Base-by-base conservation (phyloP, 805 yeast genomes). In the Candida stauntonica region DNA sequence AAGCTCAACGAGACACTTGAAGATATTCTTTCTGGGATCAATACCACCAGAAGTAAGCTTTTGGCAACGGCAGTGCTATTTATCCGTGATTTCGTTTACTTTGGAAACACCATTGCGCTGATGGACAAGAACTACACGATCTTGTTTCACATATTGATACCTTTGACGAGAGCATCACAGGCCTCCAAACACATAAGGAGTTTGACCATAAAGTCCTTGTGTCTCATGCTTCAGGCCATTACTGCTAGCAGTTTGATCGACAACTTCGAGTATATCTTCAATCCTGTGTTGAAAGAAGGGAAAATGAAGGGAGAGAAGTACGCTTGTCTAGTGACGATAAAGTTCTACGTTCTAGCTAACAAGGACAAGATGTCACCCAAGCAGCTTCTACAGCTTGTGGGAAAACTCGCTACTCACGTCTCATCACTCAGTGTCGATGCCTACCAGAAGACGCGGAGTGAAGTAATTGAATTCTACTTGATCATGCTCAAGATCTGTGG, bases 141-240 rank as follows among this genome's bases (percentile, higher is more conserved):
- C 3, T 34, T 54, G 17, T 5, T 52, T 3, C 56, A 55, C 30
- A 19, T 44, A 3, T 40, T 55, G 23, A 37, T 55, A 0, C 51
- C 56, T 6, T 43, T 54, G 29, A 52, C 56, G 2, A 42, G 47
- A 21, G 31, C 47, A 5, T 45, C 54, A 5, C 53, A 46, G 14
- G 32, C 50, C 3, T 33, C 44, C 2, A 38, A 32, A 14, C 38
- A 47, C 18, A 44, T 50, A 1, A 30, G 35, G 11, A 44, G 36
- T 5, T 27, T 50, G 24, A 32, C 52, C 2, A 27, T 28, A 5
- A 54, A 54, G 29, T 50, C 59, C 4, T 38, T 54, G 14, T 53
- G 60, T 19, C 33, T 53, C 17, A 55, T 55, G 52, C 33, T 48
- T 8, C 51, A 47, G 26, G 39, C 58, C 4, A 36, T 55, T 6